phyloP scores from a whole-genome alignment of 1,284 basidiomycete genomes.

The Bondarzewia mesenterica region DNA sequence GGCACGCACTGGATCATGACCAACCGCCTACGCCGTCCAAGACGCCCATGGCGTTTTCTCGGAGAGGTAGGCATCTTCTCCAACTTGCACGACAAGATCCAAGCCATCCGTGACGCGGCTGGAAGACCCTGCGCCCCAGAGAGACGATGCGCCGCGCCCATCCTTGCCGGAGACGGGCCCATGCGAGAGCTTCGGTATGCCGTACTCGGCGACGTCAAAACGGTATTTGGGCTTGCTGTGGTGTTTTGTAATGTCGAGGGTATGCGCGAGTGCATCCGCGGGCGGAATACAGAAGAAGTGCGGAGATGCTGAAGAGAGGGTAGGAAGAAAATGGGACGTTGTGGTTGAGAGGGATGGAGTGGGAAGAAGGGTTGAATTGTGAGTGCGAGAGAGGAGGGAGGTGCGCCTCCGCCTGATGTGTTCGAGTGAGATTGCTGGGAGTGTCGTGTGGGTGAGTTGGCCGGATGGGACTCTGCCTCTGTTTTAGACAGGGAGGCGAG shows the following conservation, averaged over 20 bases:
- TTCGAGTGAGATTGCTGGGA: constrained; percentile 7
- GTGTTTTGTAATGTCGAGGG: constrained; percentile 21
- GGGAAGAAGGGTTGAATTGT: constrained; percentile 25
- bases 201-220: constrained; percentile 68
- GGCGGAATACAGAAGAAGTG: constrained; percentile 19
- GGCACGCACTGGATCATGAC: constrained; percentile 43
- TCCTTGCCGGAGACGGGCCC: constrained; percentile 22
- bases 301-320: constrained; percentile 8
- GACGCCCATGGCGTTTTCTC: constrained; percentile 78
- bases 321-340: constrained; percentile 24
- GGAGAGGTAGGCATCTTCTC: constrained; percentile 84
- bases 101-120: constrained; percentile 22
- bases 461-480: constrained; percentile 30
- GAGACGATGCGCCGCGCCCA: constrained; percentile 18
- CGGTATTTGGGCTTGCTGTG: constrained; percentile 42
- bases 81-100: constrained; percentile 61
- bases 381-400: constrained; percentile 36
- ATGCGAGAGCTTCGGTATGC: constrained; percentile 41
- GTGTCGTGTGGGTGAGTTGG: constrained; percentile 10
- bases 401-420: constrained; percentile 17
- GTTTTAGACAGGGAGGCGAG: constrained; percentile 36
- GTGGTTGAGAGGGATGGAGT: constrained; percentile 34
- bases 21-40: constrained; percentile 90
- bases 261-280: constrained; percentile 20
- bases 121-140: constrained; percentile 9